These are phyloP conservation scores for Madurella fahalii DNA, from an alignment of 2,329 filamentous ascomycete genomes.

Conservation along the genomic window DNA sequence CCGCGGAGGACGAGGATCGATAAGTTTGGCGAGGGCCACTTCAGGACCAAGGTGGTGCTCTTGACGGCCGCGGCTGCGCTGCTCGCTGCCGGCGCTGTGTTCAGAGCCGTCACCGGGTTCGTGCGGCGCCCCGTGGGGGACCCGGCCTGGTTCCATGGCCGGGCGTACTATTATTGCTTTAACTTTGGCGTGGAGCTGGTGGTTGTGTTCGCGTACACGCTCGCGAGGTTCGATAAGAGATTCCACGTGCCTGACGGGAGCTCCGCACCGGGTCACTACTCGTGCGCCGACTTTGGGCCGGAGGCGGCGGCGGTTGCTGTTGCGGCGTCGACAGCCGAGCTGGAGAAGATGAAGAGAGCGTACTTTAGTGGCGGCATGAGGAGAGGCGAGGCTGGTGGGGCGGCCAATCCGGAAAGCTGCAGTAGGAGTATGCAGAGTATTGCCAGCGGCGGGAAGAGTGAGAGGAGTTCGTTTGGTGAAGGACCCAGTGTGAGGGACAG, in stretches of 20 bases:
- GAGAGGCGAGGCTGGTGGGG: not conserved
- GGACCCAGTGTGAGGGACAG: slow-evolving; percentile 1
- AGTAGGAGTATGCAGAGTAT: not conserved
- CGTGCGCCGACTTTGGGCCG: slow-evolving; percentile 17
- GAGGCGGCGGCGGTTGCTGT: not conserved
- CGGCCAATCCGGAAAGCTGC: not conserved
- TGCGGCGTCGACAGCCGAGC: not conserved
- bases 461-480: slow-evolving; percentile 4
- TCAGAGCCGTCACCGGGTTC: slow-evolving; percentile 60
- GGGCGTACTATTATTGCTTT: slow-evolving; percentile 74
- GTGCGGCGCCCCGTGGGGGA: slow-evolving; percentile 44
- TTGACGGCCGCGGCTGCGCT: slow-evolving; percentile 56
- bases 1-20: slow-evolving; percentile 40
- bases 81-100: slow-evolving; percentile 65
- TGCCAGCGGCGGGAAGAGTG: slow-evolving; percentile 1
- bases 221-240: slow-evolving; percentile 66
- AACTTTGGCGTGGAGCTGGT: slow-evolving; percentile 71
- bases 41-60: slow-evolving; percentile 62
- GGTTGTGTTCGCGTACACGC: slow-evolving; percentile 62
- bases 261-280: slow-evolving; percentile 52
- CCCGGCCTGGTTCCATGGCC: slow-evolving; percentile 67
- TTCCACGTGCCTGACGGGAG: slow-evolving; percentile 73
- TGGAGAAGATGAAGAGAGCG: not conserved
- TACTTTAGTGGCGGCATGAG: not conserved
- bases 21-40: slow-evolving; percentile 63